Evolutionary conservation across 2,329 filamentous ascomycete genomes (phyloP).

Genomic region (Colletotrichum sp.): DNA sequence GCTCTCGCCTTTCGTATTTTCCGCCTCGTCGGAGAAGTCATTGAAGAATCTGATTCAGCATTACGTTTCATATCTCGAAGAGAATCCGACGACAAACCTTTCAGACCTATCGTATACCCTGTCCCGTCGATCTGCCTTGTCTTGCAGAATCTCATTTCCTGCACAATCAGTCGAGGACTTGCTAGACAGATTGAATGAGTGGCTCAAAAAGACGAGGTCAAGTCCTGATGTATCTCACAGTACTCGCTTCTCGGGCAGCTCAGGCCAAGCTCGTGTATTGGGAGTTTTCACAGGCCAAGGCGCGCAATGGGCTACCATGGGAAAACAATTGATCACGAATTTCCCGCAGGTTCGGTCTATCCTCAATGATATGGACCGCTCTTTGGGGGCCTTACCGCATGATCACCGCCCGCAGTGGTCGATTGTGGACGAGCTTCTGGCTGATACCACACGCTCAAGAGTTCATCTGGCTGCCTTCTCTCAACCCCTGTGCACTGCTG

Average conservation of each 20-base stretch:
- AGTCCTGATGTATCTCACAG: not conserved
- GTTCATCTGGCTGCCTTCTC: conserved; percentile 28
- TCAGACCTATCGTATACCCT: not conserved
- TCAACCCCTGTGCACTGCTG: conserved; percentile 35
- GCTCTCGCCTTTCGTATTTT: not conserved
- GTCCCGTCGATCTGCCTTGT: not conserved
- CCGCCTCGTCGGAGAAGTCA: not conserved
- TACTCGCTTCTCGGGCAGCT: not conserved
- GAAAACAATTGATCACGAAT: conserved; percentile 12
- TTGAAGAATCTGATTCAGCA: not conserved
- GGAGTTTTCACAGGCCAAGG: conserved; percentile 38
- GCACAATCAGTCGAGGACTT: not conserved
- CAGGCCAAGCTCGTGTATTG: not conserved
- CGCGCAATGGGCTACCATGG: conserved; percentile 34
- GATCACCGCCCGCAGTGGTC: conserved; percentile 27
- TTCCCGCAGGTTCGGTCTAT: conserved; percentile 12
- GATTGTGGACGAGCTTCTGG: conserved; percentile 27
- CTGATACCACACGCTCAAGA: conserved; percentile 13
- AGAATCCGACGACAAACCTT: not conserved
- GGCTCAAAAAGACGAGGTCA: not conserved
- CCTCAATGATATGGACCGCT: conserved; percentile 25
- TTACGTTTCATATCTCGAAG: not conserved
- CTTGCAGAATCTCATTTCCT: not conserved
- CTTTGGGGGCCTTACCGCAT: conserved; percentile 24
- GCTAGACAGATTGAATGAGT: not conserved